These are phyloP conservation scores for Pseudognaphalium luteoalbum DNA, from an alignment of 129 eudicot genomes.

Conservation along the genomic window DNA sequence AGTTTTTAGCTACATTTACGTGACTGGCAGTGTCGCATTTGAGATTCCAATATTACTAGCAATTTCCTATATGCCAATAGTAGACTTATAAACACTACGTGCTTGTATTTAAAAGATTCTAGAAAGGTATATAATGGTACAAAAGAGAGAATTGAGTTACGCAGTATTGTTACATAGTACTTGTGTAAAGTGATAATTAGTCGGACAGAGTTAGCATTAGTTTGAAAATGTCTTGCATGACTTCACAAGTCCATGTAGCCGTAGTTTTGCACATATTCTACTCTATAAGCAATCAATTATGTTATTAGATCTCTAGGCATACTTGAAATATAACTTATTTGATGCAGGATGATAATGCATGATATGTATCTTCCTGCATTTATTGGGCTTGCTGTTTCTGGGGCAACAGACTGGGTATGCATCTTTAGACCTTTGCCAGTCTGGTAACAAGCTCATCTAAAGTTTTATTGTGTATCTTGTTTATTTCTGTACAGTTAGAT, in stretches of 20 bases:
- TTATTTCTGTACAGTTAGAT: conserved; percentile 64
- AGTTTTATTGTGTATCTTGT: background rate
- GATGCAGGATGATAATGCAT: conserved; percentile 84
- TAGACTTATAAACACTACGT: background rate
- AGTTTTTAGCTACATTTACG: background rate
- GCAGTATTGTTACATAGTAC: background rate
- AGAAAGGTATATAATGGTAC: background rate
- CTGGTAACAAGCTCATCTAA: background rate
- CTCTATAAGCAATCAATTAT: background rate
- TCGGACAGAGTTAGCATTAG: background rate
- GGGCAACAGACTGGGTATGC: conserved; percentile 95
- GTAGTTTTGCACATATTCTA: background rate
- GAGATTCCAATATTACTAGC: conserved; percentile 12
- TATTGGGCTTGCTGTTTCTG: conserved; percentile 76
- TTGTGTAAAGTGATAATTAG: background rate
- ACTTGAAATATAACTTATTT: conserved; percentile 2
- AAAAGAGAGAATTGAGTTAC: background rate
- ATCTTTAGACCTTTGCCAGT: conserved; percentile 8
- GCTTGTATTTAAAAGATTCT: background rate
- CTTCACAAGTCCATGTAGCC: background rate
- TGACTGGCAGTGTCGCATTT: conserved; percentile 3
- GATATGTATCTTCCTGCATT: conserved; percentile 96
- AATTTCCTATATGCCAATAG: conserved; percentile 6
- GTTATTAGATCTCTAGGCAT: conserved; percentile 10
- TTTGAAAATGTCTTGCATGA: background rate